Percentiles rank a stretch among this genome's conserved stretches.
phyloP scores from a whole-genome alignment of 1,284 basidiomycete genomes.

The Irpex sp. region DNA sequence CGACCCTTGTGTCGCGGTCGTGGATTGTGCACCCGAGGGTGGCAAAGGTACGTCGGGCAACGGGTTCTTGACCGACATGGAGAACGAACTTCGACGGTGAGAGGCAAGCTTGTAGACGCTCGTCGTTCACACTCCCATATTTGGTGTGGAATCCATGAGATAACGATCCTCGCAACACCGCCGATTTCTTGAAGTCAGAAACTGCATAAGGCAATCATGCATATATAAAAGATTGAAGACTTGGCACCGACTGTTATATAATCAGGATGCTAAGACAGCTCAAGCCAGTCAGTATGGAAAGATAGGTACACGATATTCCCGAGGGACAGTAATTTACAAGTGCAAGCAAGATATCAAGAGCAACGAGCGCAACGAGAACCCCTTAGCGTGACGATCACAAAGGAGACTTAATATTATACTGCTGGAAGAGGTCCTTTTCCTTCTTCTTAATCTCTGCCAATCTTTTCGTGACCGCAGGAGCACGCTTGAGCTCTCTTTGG shows the following conservation, averaged over 20 bases:
- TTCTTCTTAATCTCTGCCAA: conserved; percentile 50
- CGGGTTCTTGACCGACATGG: conserved; percentile 4
- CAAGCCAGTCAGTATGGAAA: no score
- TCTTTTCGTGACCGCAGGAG: conserved; percentile 47
- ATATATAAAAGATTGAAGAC: no score
- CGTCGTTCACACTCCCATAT: background rate
- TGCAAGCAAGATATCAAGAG: background rate
- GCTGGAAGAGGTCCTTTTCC: conserved; percentile 53
- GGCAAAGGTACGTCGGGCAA: background rate
- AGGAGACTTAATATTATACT: conserved; percentile 52
- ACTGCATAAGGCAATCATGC: no score
- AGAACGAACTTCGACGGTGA: background rate
- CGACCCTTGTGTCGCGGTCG: conserved; percentile 4
- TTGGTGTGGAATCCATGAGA: background rate
- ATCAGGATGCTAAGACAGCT: no score
- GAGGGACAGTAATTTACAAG: background rate
- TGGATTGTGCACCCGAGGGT: background rate
- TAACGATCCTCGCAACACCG: background rate
- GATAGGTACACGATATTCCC: no score
- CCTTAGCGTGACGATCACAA: conserved; percentile 28
- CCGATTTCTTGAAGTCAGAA: no score
- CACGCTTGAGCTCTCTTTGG: conserved; percentile 76
- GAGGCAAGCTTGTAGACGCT: background rate
- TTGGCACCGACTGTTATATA: no score
- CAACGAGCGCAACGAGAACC: no score